Base-by-base conservation (phyloP, 2,329 filamentous ascomycete genomes). In the Stemphylium beticola region DNA sequence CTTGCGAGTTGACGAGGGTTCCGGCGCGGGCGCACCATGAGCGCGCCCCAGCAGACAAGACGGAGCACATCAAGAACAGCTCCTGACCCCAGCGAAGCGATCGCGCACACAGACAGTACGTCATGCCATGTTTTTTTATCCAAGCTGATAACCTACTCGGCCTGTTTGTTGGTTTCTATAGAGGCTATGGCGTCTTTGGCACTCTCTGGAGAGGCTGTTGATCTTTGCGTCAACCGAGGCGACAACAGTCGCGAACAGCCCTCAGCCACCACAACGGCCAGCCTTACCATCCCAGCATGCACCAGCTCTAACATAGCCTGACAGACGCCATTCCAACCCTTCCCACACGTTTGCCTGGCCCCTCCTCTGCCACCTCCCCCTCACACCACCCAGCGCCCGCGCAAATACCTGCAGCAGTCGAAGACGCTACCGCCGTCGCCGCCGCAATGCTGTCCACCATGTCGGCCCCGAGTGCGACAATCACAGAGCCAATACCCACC, bases 331-430 rank as follows among this genome's bases (percentile, higher is more conserved):
- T 48, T 51, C 49, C 59, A 43, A 57, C 49, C n/a, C 57, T 54
- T 15, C 60, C 49, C n/a, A 55, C 22, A 53, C 57, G 60, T 32
- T 48, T 12, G 32, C 48, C 57, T 43, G 46, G 58, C 58, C 60
- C 65, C 60, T 65, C 68, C 39, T 58, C 60, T 83, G 84, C 61
- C 66, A 69, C 48, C 64, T 77, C 56, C 73, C 76, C 65, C 86
- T 87, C 65, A 39, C 57, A 45, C 44, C 55, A 48, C 32, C 45
- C 61, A 47, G 64, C 61, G 49, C 58, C 61, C 37, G 57, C 64
- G 47, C 57, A 61, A 31, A 41, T 58, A 42, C 49, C 59, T 10
- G 48, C 54, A 41, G 46, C 62, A 39, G 41, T 47, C 43, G 53
- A 58, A 36, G 59, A 56, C 26, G 41, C 58, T 24, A 43, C 58